Base-by-base conservation (phyloP, 495 filamentous ascomycete genomes). In the Penicillium tannophilum region DNA sequence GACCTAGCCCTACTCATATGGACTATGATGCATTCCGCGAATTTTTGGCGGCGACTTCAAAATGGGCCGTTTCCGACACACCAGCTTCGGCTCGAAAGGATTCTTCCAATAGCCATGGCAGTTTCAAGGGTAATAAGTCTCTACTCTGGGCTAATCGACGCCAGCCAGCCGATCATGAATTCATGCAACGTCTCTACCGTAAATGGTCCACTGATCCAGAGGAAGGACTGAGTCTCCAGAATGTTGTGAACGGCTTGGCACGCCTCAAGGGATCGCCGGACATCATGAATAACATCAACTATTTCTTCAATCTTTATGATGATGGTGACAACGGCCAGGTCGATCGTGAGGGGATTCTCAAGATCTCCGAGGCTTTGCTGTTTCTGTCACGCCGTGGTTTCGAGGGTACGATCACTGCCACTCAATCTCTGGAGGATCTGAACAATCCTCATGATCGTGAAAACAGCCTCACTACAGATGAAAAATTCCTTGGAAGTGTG, bases 231-330 rank as follows among this genome's bases (percentile, higher is more conserved):
- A 92, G 85, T 26, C 77, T 98, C 36, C 91, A 94, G 60, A 88
- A 97, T 63, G 92, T 98, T 5, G 94, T 98, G 16, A 88, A 88
- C 16, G 94, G 94, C 2, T 74, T 98, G 30, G 92, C 94, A 3
- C 85, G 88, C 36, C 88, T 98, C 53, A 97, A 96, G 71, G 93
- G 95, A 7, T 90, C 89, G 24, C 86, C 86, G 42, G 94, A 98
- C 72, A 96, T 98, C 62, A 97, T 98, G 93, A 89, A 90, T 33
- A 92, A 88, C 60, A 98, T 98, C 67, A 92, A 86, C 49, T 98
- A 97, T 70, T 98, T 98, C 75, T 98, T 98, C 63, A 88, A 97
- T 67, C 84, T 98, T 0, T 96, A 98, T 67, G 95, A 98, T 70
- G 93, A 98, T 63, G 87, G 90, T 67, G 85, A 87, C 2, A 90